A percentile compares a stretch with the other conserved stretches of the same genome.
Evolutionary conservation across 2,329 filamentous ascomycete genomes (phyloP).

Genomic region (Graphium sp.): DNA sequence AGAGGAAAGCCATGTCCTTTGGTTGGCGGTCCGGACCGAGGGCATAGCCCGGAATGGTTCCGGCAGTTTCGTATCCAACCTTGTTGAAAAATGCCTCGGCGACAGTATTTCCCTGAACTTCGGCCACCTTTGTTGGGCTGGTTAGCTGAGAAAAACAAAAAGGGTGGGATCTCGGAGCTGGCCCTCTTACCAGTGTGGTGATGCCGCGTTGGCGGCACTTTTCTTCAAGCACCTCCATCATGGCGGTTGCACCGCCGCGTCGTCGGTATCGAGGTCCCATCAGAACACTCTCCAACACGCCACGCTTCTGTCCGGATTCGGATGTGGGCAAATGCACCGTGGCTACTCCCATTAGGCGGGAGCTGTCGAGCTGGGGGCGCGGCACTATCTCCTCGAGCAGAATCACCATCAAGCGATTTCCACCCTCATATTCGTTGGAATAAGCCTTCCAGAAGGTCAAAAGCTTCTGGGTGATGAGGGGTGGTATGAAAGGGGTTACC

Average conservation of each 20-base stretch:
- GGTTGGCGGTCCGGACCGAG: constrained; percentile 29
- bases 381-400: constrained; percentile 21
- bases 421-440: constrained; percentile 26
- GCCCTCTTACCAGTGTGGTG: constrained; percentile 31
- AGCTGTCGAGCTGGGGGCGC: constrained; percentile 14
- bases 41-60: constrained; percentile 35
- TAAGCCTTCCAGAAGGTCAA: constrained; percentile 37
- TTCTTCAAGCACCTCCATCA: constrained; percentile 37
- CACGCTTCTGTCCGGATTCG: constrained; percentile 40
- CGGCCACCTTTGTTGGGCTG: constrained; percentile 26
- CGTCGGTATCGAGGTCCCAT: constrained; percentile 32
- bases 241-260: constrained; percentile 29
- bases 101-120: constrained; percentile 30
- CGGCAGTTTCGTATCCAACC: constrained; percentile 38
- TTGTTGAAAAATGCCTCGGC: constrained; percentile 36
- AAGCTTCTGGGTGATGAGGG: constrained; percentile 36
- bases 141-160: background rate
- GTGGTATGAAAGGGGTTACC: constrained; percentile 41
- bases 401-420: constrained; percentile 33
- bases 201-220: constrained; percentile 30
- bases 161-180: background rate
- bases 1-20: constrained; percentile 37
- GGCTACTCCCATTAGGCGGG: constrained; percentile 35
- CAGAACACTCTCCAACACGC: constrained; percentile 38
- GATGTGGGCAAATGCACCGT: constrained; percentile 32